Conservation (phyloP, 2,329 filamentous ascomycete genomes). For the Cladorrhinum sp. region DNA sequence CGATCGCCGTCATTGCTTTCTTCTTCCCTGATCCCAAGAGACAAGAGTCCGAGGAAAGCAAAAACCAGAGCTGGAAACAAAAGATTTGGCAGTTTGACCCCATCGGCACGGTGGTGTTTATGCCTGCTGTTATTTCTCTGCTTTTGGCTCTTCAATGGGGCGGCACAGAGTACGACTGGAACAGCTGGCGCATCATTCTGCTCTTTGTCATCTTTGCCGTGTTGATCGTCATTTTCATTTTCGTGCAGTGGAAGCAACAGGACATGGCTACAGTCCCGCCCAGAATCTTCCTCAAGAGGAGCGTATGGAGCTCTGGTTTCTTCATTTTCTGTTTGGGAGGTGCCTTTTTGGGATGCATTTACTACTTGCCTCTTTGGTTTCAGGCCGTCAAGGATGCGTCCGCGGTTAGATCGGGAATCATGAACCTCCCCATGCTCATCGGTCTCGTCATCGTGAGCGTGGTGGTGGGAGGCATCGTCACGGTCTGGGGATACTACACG, state of each 20-base stretch:
- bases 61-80: conserved; percentile 21
- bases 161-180: conserved; percentile 40
- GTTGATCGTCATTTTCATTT: conserved; percentile 33
- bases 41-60: conserved; percentile 9
- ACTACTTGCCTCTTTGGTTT: conserved; percentile 40
- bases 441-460: conserved; percentile 33
- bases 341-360: conserved; percentile 30
- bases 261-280: conserved; percentile 43
- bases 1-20: conserved; percentile 28
- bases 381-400: conserved; percentile 37
- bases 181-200: conserved; percentile 36
- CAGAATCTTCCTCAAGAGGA: conserved; percentile 38
- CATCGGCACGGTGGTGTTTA: conserved; percentile 28
- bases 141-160: conserved; percentile 49
- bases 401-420: conserved; percentile 37
- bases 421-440: conserved; percentile 37
- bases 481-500: conserved; percentile 39
- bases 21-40: conserved; percentile 29
- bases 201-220: conserved; percentile 37
- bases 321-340: conserved; percentile 35
- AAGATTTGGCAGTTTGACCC: conserved; percentile 30
- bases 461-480: conserved; percentile 32
- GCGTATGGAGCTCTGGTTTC: conserved; percentile 33
- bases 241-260: conserved; percentile 36
- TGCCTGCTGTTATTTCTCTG: conserved; percentile 41